Base-by-base conservation (phyloP, 2,329 filamentous ascomycete species). In the Penicillium sp. region DNA sequence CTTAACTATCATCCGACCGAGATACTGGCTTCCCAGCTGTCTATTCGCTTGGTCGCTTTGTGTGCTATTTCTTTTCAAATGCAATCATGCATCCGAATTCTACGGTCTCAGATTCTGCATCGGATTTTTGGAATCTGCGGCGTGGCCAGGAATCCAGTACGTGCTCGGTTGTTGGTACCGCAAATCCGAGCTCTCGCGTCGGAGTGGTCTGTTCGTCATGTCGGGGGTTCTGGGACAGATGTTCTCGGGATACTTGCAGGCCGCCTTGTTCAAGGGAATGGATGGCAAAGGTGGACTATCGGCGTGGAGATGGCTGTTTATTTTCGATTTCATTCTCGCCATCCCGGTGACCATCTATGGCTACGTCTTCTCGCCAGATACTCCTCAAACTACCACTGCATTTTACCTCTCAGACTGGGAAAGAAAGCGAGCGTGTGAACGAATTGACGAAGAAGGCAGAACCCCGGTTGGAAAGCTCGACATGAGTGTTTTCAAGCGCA, bases 271-370 rank as follows among this genome's bases (percentile, higher is more conserved):
- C 61, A 75, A 75, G 16, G 75, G 75, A n/a, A 69, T 83, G 1
- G 77, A 79, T 31, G 80, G 80, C 3, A 64, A 74, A 0, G 61
- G 63, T 24, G 80, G 81, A 0, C 71, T 77, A 50, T 66, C 73
- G 0, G 79, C 79, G 0, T 81, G 77, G 78, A 72, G 75, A 57
- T 80, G 78, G 81, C 71, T 84, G 0, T 84, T 84, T 56, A 79
- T 84, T 45, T 78, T 83, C 36, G 80, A 83, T 60, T 78, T 77
- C 0, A 66, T 81, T 45, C 81, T 83, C 57, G 79, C 77, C 3
- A 67, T 78, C 5, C 76, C 76, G 1, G 71, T 78, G 4, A 71
- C 65, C 5, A 46, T 75, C 4, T 70, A 69, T 29, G 73, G 72
- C 3, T 65, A 66, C 31, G 60, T 75, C 50, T 72, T 70, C 41